Evolutionary conservation across 2,329 filamentous ascomycete species (phyloP).

Genomic region (Fusarium sp.): DNA sequence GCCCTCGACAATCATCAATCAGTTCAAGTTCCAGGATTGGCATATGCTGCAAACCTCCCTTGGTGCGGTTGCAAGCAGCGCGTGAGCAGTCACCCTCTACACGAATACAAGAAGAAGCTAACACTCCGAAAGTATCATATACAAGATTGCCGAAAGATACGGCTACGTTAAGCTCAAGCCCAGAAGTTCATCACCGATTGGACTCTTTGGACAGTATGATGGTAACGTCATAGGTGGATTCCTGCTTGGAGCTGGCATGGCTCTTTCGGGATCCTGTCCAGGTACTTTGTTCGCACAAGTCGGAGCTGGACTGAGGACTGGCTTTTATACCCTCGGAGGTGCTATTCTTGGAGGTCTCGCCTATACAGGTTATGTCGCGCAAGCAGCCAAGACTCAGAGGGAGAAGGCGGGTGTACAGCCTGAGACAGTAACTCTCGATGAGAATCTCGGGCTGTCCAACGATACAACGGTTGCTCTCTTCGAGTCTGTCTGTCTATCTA

Average conservation of each 20-base stretch:
- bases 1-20: constrained; percentile 66
- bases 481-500: constrained; percentile 51
- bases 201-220: constrained; percentile 63
- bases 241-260: constrained; percentile 72
- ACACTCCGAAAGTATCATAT: constrained; percentile 49
- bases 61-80: constrained; percentile 67
- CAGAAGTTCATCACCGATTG: constrained; percentile 60
- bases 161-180: constrained; percentile 55
- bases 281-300: constrained; percentile 71
- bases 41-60: constrained; percentile 73
- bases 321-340: constrained; percentile 62
- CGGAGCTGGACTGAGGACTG: constrained; percentile 60
- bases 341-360: constrained; percentile 63
- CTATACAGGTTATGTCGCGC: constrained; percentile 56
- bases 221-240: constrained; percentile 71
- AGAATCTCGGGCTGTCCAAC: constrained; percentile 52
- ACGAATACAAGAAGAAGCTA: not conserved
- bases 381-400: constrained; percentile 43
- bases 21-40: constrained; percentile 68
- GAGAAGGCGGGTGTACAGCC: constrained; percentile 39
- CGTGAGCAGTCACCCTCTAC: constrained; percentile 53
- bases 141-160: constrained; percentile 55
- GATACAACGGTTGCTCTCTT: constrained; percentile 51
- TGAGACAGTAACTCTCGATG: constrained; percentile 48
- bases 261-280: constrained; percentile 69